Base-by-base conservation (phyloP, 805 yeast genomes). In the Wickerhamiella parazyma region DNA sequence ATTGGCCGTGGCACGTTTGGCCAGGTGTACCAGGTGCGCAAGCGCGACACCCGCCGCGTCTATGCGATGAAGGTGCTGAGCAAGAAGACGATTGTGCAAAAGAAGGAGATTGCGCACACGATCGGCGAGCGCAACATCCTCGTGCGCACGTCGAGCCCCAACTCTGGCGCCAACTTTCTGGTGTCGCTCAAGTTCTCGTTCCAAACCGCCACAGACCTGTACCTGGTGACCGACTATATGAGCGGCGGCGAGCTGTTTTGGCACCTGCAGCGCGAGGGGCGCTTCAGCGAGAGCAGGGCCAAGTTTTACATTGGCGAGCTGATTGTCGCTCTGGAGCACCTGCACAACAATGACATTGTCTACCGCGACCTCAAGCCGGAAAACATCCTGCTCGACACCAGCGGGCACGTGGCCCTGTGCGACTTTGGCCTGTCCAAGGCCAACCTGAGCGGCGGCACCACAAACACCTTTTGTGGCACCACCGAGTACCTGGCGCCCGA, bases 401-500 rank as follows among this genome's bases (percentile, higher is more conserved):
- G 86, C 63, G 98, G 98, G 14, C 96, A 91, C 61, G 84, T 91
- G 55, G 96, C 96, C 1, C 70, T 91, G 45, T 91, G 98, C 69
- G 98, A 91, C 64, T 91, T 91, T 63, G 98, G 98, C 6, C 72
- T 91, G 45, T 84, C 95, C 18, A 91, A 91, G 64, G 95, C 96
- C 21, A 91, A 87, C 59, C 66, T 89, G 51, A 70, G 82, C 45
- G 76, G 79, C 43, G 76, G 71, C 51, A 83, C 84, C 46, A 86
- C 96, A 33, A 91, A 89, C 62, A 91, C 98, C 0, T 91, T 91
- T 56, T 91, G 98, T 64, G 98, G 98, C 46, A 91, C 98, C 17
- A 91, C 98, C 6, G 98, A 91, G 66, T 91, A 91, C 62, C 70
- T 91, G 50, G 98, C 98, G 0, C 98, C 98, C 2, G 98, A 91